Base-by-base conservation (phyloP, 2,329 filamentous ascomycete genomes). In the Rachicladosporium sp. region DNA sequence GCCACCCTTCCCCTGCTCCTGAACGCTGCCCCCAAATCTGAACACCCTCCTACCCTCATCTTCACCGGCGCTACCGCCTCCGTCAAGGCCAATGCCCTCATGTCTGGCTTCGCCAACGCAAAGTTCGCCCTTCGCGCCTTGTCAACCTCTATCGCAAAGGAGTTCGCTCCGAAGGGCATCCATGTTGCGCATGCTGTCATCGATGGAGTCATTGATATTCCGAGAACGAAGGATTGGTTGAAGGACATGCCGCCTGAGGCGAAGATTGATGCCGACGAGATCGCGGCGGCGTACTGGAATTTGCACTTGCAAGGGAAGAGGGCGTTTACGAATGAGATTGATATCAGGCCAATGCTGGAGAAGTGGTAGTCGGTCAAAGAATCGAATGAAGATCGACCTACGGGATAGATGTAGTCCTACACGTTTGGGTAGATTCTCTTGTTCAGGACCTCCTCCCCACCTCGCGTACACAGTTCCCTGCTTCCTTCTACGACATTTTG, bases 51-150 rank as follows among this genome's bases (percentile, higher is more conserved):
- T 0, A 80, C 81, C 0, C 66, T 94, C 12, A 80, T 94, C 52
- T 82, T 93, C 61, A 93, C 87, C 0, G 87, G 87, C 27, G 86
- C 87, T 0, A 93, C 87, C 0, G 87, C 85, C 0, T 84, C 80
- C 0, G 50, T 89, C 11, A 81, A 79, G 51, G 82, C 82, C 3
- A 80, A 76, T 8, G 77, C 83, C 1, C 65, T 67, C 9, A 82
- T 86, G 58, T 67, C 76, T 1, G 64, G 73, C 6, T 93, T 94
- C 54, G 80, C 85, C 0, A 74, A 78, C 2, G 81, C 80, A 21
- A 93, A 93, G 58, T 93, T 86, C 57, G 85, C 83, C 3, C 65
- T 82, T 50, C 71, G 87, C 27, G 84, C 80, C 0, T 62, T 93
- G 37, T 71, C 73, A 1, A 84, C 89, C 60, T 81, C 75, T 29